Conservation (phyloP, 2,329 filamentous ascomycete species). For the Fusarium sp. region DNA sequence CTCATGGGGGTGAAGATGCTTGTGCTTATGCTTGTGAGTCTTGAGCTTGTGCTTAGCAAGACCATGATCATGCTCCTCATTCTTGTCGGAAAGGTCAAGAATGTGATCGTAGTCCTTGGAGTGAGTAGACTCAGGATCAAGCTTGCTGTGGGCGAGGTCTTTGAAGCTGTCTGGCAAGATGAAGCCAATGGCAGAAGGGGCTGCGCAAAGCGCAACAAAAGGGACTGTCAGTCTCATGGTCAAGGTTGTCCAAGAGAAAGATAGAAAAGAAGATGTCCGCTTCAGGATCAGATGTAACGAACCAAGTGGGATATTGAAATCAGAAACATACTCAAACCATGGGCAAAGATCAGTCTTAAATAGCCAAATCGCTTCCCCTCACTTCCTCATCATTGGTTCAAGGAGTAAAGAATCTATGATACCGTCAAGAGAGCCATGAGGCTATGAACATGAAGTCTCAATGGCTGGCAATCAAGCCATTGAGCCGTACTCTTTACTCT, state of each 20-base stretch:
- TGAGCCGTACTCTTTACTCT: background rate
- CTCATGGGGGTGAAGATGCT: constrained; percentile 32
- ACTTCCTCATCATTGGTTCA: background rate
- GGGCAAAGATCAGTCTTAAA: constrained; percentile 18
- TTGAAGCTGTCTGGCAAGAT: constrained; percentile 4
- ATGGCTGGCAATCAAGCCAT: background rate
- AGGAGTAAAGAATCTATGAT: background rate
- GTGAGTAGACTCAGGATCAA: no score
- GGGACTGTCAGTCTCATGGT: constrained; percentile 46
- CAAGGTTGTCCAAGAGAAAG: background rate
- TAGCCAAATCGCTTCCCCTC: background rate
- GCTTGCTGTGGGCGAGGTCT: background rate
- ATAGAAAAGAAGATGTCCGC: background rate
- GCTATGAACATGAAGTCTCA: background rate
- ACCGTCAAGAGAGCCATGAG: background rate
- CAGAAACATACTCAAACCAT: background rate
- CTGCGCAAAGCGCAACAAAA: constrained; percentile 41
- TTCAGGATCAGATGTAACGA: background rate
- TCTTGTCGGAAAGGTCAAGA: background rate
- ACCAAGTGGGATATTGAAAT: constrained; percentile 1
- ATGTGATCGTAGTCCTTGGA: background rate
- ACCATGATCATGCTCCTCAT: constrained; percentile 25
- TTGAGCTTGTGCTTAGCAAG: constrained; percentile 26
- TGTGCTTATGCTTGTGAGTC: constrained; percentile 27
- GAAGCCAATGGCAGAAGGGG: constrained; percentile 29